Evolutionary conservation across 495 filamentous ascomycete species (phyloP).

Genomic region (Xylaria longipes): DNA sequence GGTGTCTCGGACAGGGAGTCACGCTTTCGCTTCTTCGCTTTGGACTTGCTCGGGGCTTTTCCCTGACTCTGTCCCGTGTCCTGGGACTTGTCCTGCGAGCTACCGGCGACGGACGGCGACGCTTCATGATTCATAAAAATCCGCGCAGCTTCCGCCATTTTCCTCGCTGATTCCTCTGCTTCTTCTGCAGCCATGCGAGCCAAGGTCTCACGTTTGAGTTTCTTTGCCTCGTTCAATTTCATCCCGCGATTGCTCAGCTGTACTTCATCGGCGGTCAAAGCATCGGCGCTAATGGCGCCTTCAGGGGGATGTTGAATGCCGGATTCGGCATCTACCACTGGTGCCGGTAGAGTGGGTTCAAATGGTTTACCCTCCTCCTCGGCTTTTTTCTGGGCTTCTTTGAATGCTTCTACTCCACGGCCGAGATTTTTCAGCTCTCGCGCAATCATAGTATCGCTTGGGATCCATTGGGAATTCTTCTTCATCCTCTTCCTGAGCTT

Average conservation of each 20-base stretch:
- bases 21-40: constrained; percentile 60
- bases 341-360: constrained; percentile 50
- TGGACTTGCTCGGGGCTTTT: constrained; percentile 37
- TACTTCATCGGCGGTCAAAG: constrained; percentile 58
- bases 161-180: constrained; percentile 66
- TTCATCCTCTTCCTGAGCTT: constrained; percentile 95
- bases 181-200: constrained; percentile 72
- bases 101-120: constrained; percentile 38
- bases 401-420: constrained; percentile 78
- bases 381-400: constrained; percentile 69
- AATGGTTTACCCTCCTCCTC: constrained; percentile 73
- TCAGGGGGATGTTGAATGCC: constrained; percentile 54
- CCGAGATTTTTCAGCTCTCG: constrained; percentile 79
- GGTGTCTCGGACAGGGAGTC: constrained; percentile 53
- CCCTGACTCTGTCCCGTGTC: constrained; percentile 31
- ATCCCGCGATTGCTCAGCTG: constrained; percentile 82
- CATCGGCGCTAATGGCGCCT: constrained; percentile 57
- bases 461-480: constrained; percentile 96
- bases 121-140: constrained; percentile 52
- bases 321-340: constrained; percentile 54
- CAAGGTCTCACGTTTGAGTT: constrained; percentile 78
- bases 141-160: constrained; percentile 59
- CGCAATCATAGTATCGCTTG: constrained; percentile 95
- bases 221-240: constrained; percentile 92
- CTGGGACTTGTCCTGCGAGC: constrained; percentile 32